Base-by-base conservation (phyloP, 2,329 filamentous ascomycete genomes). In the Pseudogymnoascus sp. region DNA sequence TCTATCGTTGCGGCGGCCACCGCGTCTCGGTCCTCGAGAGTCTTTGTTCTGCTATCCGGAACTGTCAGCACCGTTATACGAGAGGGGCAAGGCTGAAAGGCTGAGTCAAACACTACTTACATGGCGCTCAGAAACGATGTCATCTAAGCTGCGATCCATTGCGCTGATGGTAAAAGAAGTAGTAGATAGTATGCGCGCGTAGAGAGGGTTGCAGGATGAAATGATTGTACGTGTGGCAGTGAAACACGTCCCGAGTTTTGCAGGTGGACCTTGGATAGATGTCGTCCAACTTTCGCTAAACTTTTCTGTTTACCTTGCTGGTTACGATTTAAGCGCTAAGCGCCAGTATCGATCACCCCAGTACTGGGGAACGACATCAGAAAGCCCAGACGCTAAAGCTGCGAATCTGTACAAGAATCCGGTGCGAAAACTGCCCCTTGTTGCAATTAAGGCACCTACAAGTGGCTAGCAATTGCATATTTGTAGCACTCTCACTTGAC, bases 111-210 rank as follows among this genome's bases (percentile, higher is more conserved):
- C 9, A 35, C 58, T 69, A 63, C 76, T 64, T 78, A 85, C 83
- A 69, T 83, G 81, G 66, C 81, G 81, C 69, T 85, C 83, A 65
- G 78, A 77, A 65, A 86, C 85, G 69, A 86, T 84, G 68, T 86
- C 84, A 73, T 86, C 84, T 62, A 87, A 76, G 68, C 80, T 82
- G 70, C 83, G 81, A 75, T 87, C 84, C 84, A 87, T 87, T 35
- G 65, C 74, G 64, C 33, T 38, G 35, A 35, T 38, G 11, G 16
- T 35, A 16, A 4, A 58, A 38, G 6, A 39, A 18, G 35, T 9
- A 12, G 41, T 39, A 14, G 33, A 54, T 20, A 18, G 28, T 16
- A n/a, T 54, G 25, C 30, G 28, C 28, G 47, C 28, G 28, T 54
- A 54, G n/a, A 54, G 16, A 54, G 28, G 28, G 47, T 54, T 54